phyloP scores from a whole-genome alignment of 768 basidiomycete genomes.

The Kwoniella europaea region DNA sequence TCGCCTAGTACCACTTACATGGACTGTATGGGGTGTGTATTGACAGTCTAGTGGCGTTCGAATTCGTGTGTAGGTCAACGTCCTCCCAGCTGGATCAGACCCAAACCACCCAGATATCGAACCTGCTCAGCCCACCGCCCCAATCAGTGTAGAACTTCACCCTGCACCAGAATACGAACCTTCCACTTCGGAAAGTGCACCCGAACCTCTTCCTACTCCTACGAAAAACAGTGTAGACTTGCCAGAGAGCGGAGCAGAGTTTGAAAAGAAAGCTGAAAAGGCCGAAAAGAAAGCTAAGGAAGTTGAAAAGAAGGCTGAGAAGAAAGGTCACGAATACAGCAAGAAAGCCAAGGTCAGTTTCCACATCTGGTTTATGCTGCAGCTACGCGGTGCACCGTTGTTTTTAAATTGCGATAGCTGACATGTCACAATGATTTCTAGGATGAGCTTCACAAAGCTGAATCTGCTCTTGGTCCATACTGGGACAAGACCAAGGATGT shows the following conservation, averaged over 20 bases:
- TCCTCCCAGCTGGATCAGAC: constrained; percentile 54
- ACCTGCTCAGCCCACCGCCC: constrained; percentile 30
- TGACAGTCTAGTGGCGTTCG: no score
- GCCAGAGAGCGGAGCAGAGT: constrained; percentile 45
- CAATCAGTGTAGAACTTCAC: constrained; percentile 30
- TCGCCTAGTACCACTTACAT: neutral
- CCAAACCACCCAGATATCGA: constrained; percentile 43
- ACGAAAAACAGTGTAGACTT: constrained; percentile 31
- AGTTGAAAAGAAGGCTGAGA: constrained; percentile 21
- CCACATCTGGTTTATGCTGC: neutral
- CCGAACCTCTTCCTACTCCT: constrained; percentile 44
- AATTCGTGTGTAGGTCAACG: constrained; percentile 36
- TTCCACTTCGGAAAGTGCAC: constrained; percentile 38
- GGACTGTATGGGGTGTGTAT: neutral
- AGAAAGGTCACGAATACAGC: constrained; percentile 39
- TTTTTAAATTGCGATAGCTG: neutral
- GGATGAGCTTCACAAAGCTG: constrained; percentile 52
- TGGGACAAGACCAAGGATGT: constrained; percentile 64
- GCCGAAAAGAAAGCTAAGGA: constrained; percentile 27
- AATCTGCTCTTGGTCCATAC: constrained; percentile 49
- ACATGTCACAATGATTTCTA: neutral
- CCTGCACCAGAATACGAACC: constrained; percentile 33
- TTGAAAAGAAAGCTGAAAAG: constrained; percentile 36
- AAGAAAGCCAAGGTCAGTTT: constrained; percentile 40
- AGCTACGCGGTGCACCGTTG: neutral